Conservation (phyloP, 2,329 filamentous ascomycete genomes). For the Esteya vermicola region DNA sequence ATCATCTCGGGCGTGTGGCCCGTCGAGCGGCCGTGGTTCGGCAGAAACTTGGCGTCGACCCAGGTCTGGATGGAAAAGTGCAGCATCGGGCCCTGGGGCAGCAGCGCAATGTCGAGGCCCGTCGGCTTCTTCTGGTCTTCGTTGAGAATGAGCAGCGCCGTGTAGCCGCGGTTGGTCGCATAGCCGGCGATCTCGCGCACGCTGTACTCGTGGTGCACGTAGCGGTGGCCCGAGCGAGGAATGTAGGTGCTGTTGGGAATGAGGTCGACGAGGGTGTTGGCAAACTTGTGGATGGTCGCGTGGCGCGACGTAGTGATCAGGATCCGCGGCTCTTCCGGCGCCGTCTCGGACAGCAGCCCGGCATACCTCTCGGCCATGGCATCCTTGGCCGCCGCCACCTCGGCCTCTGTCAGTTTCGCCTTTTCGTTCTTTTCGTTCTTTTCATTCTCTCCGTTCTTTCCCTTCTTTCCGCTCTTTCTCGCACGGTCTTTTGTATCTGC, state of each 20-base stretch:
- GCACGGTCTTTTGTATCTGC: neutral
- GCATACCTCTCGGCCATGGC: conserved; percentile 46
- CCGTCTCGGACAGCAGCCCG: conserved; percentile 44
- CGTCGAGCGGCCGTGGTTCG: conserved; percentile 78
- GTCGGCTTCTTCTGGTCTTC: conserved; percentile 80
- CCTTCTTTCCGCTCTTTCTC: conserved; percentile 18
- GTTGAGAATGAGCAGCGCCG: conserved; percentile 68
- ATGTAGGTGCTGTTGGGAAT: conserved; percentile 86
- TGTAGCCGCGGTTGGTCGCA: conserved; percentile 69
- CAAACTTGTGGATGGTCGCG: conserved; percentile 74
- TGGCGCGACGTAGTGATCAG: conserved; percentile 86
- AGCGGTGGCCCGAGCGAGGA: conserved; percentile 67
- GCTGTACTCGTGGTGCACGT: conserved; percentile 72
- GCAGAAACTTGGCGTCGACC: conserved; percentile 74
- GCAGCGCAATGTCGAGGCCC: conserved; percentile 69
- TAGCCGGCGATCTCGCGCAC: conserved; percentile 82
- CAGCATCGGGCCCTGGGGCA: conserved; percentile 78
- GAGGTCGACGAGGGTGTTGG: conserved; percentile 59
- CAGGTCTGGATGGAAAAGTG: conserved; percentile 87
- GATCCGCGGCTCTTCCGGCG: conserved; percentile 30
- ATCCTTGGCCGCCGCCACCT: conserved; percentile 30
- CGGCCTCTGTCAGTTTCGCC: too few relatives aligned
- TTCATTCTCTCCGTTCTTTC: conserved; percentile 17
- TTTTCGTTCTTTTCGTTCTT: too few relatives aligned
- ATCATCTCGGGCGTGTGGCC: conserved; percentile 83